Conservation (phyloP, 75 land plant species). For the Ceratopteris richardii region DNA sequence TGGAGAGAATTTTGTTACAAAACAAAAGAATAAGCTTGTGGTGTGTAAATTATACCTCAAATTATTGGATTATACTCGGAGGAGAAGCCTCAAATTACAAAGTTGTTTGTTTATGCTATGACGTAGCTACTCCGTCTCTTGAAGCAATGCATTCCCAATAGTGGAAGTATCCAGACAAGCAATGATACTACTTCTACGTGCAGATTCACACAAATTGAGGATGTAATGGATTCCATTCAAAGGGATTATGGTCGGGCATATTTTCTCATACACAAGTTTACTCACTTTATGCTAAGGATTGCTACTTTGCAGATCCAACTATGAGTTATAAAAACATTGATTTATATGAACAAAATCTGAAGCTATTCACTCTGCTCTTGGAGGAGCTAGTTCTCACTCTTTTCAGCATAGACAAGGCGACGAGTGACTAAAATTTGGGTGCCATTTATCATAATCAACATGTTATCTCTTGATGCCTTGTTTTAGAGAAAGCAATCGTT, state of each 20-base stretch:
- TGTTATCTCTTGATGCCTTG: not conserved
- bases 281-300: slow-evolving; percentile 72
- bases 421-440: no score
- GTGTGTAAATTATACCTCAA: no score
- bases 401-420: slow-evolving; percentile 65
- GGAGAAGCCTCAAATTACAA: no score
- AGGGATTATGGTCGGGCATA: slow-evolving; percentile 21
- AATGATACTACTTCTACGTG: not conserved
- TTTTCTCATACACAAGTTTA: slow-evolving; percentile 54
- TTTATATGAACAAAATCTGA: no score
- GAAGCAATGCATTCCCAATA: no score
- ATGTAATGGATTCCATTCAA: slow-evolving; percentile 15
- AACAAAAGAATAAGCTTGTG: no score
- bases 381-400: slow-evolving; percentile 55
- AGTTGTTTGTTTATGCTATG: not conserved
- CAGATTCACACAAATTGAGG: not conserved
- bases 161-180: not conserved
- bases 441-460: not conserved
- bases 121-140: slow-evolving; percentile 5
- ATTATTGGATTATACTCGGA: no score
- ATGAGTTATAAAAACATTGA: slow-evolving; percentile 57
- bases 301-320: slow-evolving; percentile 89
- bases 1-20: no score
- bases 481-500: not conserved
- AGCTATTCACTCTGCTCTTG: no score